Percentiles rank a stretch among this genome's conserved stretches.
Conservation (phyloP, 2,329 filamentous ascomycete species). For the Plenodomus lindquistii region DNA sequence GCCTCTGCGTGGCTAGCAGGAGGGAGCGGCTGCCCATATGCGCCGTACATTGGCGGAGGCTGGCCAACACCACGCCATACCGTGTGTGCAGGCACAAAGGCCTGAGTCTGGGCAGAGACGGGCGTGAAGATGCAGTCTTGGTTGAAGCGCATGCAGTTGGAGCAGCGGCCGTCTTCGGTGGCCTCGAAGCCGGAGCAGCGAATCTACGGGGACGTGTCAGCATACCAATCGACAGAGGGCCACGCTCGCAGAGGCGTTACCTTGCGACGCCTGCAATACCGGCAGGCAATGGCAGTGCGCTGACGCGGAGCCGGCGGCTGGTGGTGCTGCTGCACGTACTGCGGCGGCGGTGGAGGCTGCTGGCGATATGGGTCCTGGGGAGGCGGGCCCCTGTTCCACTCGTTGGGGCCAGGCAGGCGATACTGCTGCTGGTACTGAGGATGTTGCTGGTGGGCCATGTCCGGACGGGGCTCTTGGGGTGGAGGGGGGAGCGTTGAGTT, state of each 20-base stretch:
- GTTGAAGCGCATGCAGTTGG: slow-evolving; percentile 73
- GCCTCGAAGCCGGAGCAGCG: slow-evolving; percentile 76
- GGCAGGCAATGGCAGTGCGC: slow-evolving; percentile 63
- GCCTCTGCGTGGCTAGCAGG: slow-evolving; percentile 40
- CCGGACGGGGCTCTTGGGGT: slow-evolving; percentile 45
- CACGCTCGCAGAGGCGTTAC: slow-evolving; percentile 38
- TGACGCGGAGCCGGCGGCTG: slow-evolving; percentile 60
- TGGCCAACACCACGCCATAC: slow-evolving; percentile 56
- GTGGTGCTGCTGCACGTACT: slow-evolving; percentile 43
- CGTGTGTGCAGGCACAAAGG: slow-evolving; percentile 73
- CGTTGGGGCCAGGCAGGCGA: slow-evolving; percentile 51
- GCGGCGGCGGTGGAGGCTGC: slow-evolving; percentile 48
- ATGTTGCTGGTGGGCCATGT: slow-evolving; percentile 50
- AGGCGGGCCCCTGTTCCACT: slow-evolving; percentile 49
- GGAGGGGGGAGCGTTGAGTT: slow-evolving; percentile 38
- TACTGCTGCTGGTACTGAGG: slow-evolving; percentile 50
- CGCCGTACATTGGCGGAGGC: slow-evolving; percentile 56
- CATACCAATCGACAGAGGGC: slow-evolving; percentile 1
- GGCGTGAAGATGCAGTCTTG: slow-evolving; percentile 79
- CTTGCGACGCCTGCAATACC: slow-evolving; percentile 64
- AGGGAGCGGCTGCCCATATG: slow-evolving; percentile 56
- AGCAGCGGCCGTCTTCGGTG: slow-evolving; percentile 72
- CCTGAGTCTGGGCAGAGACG: slow-evolving; percentile 73
- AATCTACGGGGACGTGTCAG: slow-evolving; percentile 60
- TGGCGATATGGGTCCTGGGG: slow-evolving; percentile 46